Percentiles rank a stretch among this genome's conserved stretches.
Conservation (phyloP, 352 stramenopile species). For the Phytopythium vexans region DNA sequence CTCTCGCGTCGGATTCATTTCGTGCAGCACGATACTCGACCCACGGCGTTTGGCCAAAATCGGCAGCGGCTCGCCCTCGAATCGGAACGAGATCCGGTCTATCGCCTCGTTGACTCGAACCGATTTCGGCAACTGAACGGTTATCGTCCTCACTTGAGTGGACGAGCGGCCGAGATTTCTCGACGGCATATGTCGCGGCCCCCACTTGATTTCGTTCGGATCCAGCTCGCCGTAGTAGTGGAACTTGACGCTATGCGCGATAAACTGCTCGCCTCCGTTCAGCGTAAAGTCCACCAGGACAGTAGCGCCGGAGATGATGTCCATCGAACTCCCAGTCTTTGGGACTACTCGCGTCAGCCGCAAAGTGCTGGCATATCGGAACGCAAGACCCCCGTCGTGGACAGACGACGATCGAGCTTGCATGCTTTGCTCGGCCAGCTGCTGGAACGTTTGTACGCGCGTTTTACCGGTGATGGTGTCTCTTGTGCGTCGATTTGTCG, state of each 20-base stretch:
- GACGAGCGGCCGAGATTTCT: constrained; percentile 37
- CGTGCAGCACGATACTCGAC: constrained; percentile 49
- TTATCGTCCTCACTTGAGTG: constrained; percentile 40
- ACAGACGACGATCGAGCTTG: constrained; percentile 7
- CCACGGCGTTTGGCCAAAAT: constrained; percentile 40
- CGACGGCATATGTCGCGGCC: constrained; percentile 48
- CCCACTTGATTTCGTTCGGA: constrained; percentile 46
- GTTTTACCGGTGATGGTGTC: constrained; percentile 32
- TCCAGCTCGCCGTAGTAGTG: constrained; percentile 59
- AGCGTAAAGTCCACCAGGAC: constrained; percentile 73
- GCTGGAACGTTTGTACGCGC: constrained; percentile 50
- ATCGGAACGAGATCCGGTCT: constrained; percentile 58
- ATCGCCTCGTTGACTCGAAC: constrained; percentile 44
- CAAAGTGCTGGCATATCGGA: constrained; percentile 4
- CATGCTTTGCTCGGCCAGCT: constrained; percentile 55
- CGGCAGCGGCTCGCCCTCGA: constrained; percentile 39
- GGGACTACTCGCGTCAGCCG: constrained; percentile 14
- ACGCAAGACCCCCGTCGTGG: not conserved
- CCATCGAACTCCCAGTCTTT: constrained; percentile 13
- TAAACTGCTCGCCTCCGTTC: constrained; percentile 75
- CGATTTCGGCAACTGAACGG: constrained; percentile 41
- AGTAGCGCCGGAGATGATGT: constrained; percentile 15
- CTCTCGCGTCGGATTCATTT: constrained; percentile 37
- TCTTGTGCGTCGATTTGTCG: constrained; percentile 10
- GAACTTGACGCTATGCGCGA: constrained; percentile 65